Evolutionary conservation across 2,329 filamentous ascomycete genomes (phyloP).

Genomic region (Fusarium sp.): DNA sequence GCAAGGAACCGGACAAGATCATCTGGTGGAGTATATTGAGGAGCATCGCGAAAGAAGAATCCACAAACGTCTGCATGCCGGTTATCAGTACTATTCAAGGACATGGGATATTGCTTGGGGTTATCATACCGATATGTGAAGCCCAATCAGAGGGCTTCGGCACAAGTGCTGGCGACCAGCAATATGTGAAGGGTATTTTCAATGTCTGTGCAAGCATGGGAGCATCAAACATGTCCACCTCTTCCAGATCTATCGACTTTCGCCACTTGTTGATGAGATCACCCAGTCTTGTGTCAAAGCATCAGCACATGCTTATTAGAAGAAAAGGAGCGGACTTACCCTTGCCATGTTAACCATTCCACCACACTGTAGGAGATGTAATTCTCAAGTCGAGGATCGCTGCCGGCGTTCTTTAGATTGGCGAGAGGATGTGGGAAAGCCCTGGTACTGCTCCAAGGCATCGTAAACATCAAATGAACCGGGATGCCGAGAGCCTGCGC

Average conservation of each 20-base stretch:
- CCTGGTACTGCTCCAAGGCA: conserved; percentile 82
- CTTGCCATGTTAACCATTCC: conserved; percentile 84
- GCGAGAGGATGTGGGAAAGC: conserved; percentile 80
- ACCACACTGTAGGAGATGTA: conserved; percentile 79
- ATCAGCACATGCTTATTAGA: not conserved
- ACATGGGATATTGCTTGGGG: no score
- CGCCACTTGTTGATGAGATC: conserved; percentile 39
- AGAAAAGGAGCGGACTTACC: conserved; percentile 47
- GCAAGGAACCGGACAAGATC: conserved; percentile 68
- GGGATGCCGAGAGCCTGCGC: conserved; percentile 58
- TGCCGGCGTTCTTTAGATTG: conserved; percentile 69
- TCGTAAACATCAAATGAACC: conserved; percentile 65
- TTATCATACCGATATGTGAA: conserved; percentile 63
- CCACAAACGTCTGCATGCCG: conserved; percentile 59
- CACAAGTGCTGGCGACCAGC: conserved; percentile 78
- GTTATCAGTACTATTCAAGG: not conserved
- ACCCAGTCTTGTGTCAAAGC: conserved; percentile 4
- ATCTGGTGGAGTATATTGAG: conserved; percentile 64
- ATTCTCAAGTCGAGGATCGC: conserved; percentile 69
- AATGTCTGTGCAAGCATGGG: conserved; percentile 76
- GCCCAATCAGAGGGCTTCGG: conserved; percentile 76
- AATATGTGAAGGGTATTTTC: conserved; percentile 81
- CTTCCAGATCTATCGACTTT: conserved; percentile 17
- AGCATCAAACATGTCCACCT: conserved; percentile 66
- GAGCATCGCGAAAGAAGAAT: conserved; percentile 71